Base-by-base conservation (phyloP, 2,329 filamentous ascomycete genomes). In the Xylaria sp. region DNA sequence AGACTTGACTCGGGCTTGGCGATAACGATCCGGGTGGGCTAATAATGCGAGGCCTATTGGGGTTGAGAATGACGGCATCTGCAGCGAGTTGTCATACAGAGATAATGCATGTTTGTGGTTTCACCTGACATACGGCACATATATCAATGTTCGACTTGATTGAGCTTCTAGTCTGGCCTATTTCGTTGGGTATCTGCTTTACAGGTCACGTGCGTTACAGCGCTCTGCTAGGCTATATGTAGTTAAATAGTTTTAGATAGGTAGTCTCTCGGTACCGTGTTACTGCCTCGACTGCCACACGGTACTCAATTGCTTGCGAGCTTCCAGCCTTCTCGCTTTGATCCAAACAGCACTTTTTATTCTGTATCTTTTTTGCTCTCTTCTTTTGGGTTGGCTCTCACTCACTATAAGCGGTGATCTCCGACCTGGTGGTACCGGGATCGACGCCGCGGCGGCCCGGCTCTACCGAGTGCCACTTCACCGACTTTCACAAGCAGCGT, bases 401-500 rank as follows among this genome's bases (percentile, higher is more conserved):
- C 41, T 41, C 3, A 23, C n/a, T 23, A 25, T 41, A 37, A 12
- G 10, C 15, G 34, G 50, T 25, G 25, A 62, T 23, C 15, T 39
- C 28, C 41, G 25, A 1, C n/a, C 37, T 23, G 50, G n/a, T 10
- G 20, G 32, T 37, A 10, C 32, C 52, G 18, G 52, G 39, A 10
- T 37, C 32, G 32, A 34, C 54, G 13, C 54, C 34, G 20, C 54
- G 20, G 20, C 20, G 34, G 54, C n/a, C 54, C 54, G 54, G 41
- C 13, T 15, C 5, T 39, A 1, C 12, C 34, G 54, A 20, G 20
- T 18, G 12, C 2, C 20, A 25, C 8, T 57, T 57, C 54, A 57
- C 54, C 54, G 54, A 57, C 54, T 41, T 41, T 57, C 8, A 28
- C 51, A n/a, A n/a, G 13, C 25, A 62, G 55, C 51, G 58, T 60